Evolutionary conservation across 2,329 filamentous ascomycete genomes (phyloP).

Genomic region (Elsinoe australis): DNA sequence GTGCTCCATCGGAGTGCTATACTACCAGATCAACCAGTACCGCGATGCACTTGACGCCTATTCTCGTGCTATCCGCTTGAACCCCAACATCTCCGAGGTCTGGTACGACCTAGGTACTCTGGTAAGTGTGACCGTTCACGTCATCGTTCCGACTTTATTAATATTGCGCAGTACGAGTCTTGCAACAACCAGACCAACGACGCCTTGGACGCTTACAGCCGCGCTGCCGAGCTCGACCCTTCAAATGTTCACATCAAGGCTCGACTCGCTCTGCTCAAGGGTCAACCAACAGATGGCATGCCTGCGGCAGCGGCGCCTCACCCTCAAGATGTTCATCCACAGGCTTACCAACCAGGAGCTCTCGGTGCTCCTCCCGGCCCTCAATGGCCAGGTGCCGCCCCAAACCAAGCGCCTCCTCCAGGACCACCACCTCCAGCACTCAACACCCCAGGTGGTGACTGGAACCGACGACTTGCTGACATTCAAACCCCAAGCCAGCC

Average conservation of each 20-base stretch:
- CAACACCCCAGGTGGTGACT: constrained; percentile 47
- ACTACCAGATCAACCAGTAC: constrained; percentile 99
- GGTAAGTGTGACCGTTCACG: too few species aligned
- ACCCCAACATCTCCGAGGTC: constrained; percentile 96
- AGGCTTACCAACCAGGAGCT: constrained; percentile 78
- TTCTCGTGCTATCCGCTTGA: constrained; percentile 89
- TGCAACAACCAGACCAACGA: constrained; percentile 98
- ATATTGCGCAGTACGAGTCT: constrained; percentile 95
- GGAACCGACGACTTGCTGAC: constrained; percentile 65
- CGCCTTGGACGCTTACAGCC: constrained; percentile 88
- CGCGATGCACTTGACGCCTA: constrained; percentile 95
- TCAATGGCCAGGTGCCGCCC: constrained; percentile 40
- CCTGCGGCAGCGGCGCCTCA: constrained; percentile 68
- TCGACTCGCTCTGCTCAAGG: constrained; percentile 78
- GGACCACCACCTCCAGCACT: constrained; percentile 55
- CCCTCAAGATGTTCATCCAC: constrained; percentile 91
- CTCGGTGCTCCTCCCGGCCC: constrained; percentile 46
- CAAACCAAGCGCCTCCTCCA: constrained; percentile 42
- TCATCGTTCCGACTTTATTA: too few species aligned
- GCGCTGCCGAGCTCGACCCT: constrained; percentile 89
- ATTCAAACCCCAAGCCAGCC: constrained; percentile 53
- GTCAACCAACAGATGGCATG: constrained; percentile 61
- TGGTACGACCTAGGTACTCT: constrained; percentile 97
- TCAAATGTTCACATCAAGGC: constrained; percentile 94
- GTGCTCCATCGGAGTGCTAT: constrained; percentile 97